Conservation (phyloP, 805 yeast genomes). For the Cyberlindnera xylosilytica region DNA sequence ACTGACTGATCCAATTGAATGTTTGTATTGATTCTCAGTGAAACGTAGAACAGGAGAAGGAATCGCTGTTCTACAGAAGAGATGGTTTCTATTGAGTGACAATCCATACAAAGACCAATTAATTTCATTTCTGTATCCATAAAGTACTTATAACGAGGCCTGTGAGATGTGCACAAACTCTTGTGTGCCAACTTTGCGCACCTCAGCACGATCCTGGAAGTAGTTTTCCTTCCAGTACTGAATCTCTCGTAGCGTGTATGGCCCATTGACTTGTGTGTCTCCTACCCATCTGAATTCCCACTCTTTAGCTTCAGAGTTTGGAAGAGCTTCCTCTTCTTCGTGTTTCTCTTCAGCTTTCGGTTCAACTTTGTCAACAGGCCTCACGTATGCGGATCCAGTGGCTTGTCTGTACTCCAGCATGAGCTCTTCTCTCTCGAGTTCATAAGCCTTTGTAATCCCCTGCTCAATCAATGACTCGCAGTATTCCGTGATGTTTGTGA, state of each 20-base stretch:
- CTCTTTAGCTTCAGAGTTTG: slow-evolving; percentile 28
- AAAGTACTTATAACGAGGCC: not conserved
- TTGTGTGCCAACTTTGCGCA: slow-evolving; percentile 29
- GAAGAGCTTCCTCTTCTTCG: not conserved
- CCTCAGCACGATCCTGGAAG: slow-evolving; percentile 44
- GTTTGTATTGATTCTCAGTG: too few relatives aligned
- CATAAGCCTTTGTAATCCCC: slow-evolving; percentile 45
- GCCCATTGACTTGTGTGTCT: slow-evolving; percentile 46
- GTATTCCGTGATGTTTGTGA: slow-evolving; percentile 43
- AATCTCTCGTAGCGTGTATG: slow-evolving; percentile 47
- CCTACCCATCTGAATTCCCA: slow-evolving; percentile 52
- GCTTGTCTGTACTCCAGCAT: slow-evolving; percentile 40
- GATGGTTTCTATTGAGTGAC: too few relatives aligned
- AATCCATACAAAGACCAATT: not conserved
- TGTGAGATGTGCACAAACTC: slow-evolving; percentile 17
- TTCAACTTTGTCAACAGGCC: too few relatives aligned
- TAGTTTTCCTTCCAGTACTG: slow-evolving; percentile 45
- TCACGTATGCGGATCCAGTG: slow-evolving; percentile 37
- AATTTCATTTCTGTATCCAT: too few relatives aligned
- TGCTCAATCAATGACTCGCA: slow-evolving; percentile 44
- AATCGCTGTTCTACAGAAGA: too few relatives aligned
- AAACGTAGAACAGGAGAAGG: too few relatives aligned
- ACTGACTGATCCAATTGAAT: too few relatives aligned
- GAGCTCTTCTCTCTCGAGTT: slow-evolving; percentile 53
- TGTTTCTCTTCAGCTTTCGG: slow-evolving; percentile 9